Evolutionary conservation across 2,329 filamentous ascomycete genomes (phyloP), one percentile per base, ranked within the genome.

Genomic region (Sarocladium kiliense): DNA sequence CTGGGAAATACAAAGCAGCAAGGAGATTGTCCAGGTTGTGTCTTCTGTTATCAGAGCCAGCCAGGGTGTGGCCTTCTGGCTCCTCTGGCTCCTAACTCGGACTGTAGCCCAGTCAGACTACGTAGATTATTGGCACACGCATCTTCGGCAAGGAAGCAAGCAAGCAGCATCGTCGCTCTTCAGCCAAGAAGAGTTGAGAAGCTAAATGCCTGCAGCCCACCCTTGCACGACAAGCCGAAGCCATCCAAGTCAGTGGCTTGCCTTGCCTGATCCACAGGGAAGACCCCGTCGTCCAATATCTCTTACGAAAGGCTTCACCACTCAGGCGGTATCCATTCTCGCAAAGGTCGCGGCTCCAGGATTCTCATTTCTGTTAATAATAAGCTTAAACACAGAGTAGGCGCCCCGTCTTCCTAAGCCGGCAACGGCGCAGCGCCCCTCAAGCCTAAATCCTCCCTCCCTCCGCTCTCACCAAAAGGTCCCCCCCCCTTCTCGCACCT

Each of bases 371-470:
- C n/a, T 25, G 14, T 51, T 7, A 51, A 51, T 36, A 34, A 51
- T 51, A 51, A 51, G 47, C 47, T 51, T 51, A 51, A 51, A 51
- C 9, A n/a, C 47, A 51, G 19, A 27, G 19, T 21, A 23, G 23
- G 27, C n/a, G 47, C 7, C 47, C 27, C 27, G 47, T 51, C 47
- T 51, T 34, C 47, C 47, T 36, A 51, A 51, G 7, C 3, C 3
- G 30, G 47, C 44, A 27, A 47, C 21, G 44, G 11, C 3, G 41
- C 7, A 25, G n/a, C 6, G 18, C 11, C 18, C 18, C 18, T 12
- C n/a, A 41, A 44, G 16, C n/a, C 36, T 16, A 5, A 16, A 9
- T 39, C 36, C 36, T 39, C 36, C 36, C n/a, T 16, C 36, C n/a
- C 36, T 5, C n/a, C 36, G 5, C n/a, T 6, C 36, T n/a, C 36